These are phyloP conservation scores for Fomitopsis betulina DNA, from an alignment of 1,284 basidiomycete species.

Conservation along the genomic window DNA sequence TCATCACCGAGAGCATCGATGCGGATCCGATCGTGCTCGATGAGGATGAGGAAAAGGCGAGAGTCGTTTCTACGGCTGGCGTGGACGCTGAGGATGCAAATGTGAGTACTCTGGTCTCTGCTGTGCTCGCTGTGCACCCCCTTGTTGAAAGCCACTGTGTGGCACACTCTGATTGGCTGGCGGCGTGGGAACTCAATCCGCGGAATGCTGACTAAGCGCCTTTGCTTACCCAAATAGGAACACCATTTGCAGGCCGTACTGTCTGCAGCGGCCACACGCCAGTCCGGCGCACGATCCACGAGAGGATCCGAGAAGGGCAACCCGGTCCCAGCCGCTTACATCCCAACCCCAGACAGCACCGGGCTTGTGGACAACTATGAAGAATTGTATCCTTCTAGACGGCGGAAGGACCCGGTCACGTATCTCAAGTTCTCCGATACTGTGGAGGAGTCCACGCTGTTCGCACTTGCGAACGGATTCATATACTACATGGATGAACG, in stretches of 20 bases:
- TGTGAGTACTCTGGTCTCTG: conserved; percentile 49
- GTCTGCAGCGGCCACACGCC: conserved; percentile 64
- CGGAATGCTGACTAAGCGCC: conserved; percentile 59
- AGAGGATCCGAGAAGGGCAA: conserved; percentile 41
- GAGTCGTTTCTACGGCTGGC: conserved; percentile 57
- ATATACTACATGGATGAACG: conserved; percentile 96
- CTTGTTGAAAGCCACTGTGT: conserved; percentile 43
- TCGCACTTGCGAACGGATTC: conserved; percentile 62
- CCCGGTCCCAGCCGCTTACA: conserved; percentile 62
- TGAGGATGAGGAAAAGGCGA: conserved; percentile 78
- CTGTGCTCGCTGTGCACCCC: conserved; percentile 30
- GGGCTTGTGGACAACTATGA: conserved; percentile 76
- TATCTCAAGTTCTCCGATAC: conserved; percentile 88
- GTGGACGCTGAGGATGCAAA: conserved; percentile 88
- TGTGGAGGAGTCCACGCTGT: conserved; percentile 71
- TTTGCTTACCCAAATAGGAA: conserved; percentile 56
- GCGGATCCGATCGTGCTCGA: conserved; percentile 78
- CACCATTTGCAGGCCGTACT: conserved; percentile 89
- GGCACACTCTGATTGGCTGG: conserved; percentile 45
- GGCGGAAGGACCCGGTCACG: conserved; percentile 74
- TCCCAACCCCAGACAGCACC: conserved; percentile 89
- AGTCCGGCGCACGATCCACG: conserved; percentile 36
- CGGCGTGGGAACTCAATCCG: conserved; percentile 45
- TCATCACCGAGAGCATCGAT: conserved; percentile 77
- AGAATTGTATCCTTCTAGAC: conserved; percentile 63